Base-by-base conservation (phyloP, 2,329 filamentous ascomycete species). In the Exophiala sp. region DNA sequence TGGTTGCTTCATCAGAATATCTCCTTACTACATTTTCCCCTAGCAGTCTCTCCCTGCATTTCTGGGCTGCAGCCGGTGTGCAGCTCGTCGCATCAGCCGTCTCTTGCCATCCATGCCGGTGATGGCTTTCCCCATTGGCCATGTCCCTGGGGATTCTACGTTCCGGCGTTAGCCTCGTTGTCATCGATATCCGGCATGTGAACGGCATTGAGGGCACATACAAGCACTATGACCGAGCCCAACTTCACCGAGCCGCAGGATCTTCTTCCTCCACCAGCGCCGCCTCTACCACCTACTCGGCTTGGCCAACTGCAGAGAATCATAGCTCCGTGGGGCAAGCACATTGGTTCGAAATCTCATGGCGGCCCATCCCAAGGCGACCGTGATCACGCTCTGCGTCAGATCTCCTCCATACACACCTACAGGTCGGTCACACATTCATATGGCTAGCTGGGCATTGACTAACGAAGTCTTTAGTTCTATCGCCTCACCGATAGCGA, bases 401-500 rank as follows among this genome's bases (percentile, higher is more conserved):
- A 44, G 52, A 57, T 54, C 54, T 52, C 38, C 18, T 38, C 30
- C 51, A 41, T 52, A 41, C 50, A 52, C 47, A 49, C 48, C 11
- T 57, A 53, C 54, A 57, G 54, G 54, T 38, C 43, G 41, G 54
- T 43, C n/a, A 34, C 21, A 18, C 30, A 34, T 21, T 47, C 23
- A 24, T 24, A 29, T 42, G 53, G 75, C 71, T 52, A 68, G 72
- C 38, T 70, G 70, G 50, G 70, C 70, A 50, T 75, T 74, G 32
- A 35, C 52, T 55, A 40, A 55, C 45, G 22, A 43, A 22, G 21
- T 5, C 32, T 42, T 21, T 43, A 53, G 50, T 43, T 43, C 45
- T 27, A 43, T 44, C 35, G 48, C 41, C 24, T 51, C 51, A 35
- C 75, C 77, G 60, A 77, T 79, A 58, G 72, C 79, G 50, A 77